Percentiles rank a stretch among this genome's conserved stretches.
Evolutionary conservation across 2,329 filamentous ascomycete species (phyloP).

Genomic region (Ascochyta koolunga): DNA sequence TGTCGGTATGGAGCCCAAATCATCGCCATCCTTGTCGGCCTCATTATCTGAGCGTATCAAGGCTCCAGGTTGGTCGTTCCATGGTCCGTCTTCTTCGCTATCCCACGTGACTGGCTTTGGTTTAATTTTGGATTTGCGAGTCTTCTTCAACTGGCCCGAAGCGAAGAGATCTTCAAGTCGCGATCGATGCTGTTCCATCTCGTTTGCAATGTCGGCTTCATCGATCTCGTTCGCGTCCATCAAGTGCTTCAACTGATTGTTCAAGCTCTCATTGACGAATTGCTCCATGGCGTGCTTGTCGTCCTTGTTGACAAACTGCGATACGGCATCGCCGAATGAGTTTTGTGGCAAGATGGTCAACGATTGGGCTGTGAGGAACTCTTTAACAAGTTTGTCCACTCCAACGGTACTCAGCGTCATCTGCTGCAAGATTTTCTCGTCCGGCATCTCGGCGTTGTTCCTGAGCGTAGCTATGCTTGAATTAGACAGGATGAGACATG

Average conservation of each 20-base stretch:
- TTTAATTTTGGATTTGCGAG: conserved; percentile 66
- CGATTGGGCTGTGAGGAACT: conserved; percentile 85
- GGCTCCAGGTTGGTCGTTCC: conserved; percentile 79
- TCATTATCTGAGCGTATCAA: conserved; percentile 60
- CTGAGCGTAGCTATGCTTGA: conserved; percentile 50
- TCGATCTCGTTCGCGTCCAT: conserved; percentile 65
- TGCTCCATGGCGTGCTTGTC: conserved; percentile 84
- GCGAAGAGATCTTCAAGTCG: conserved; percentile 74
- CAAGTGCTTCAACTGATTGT: conserved; percentile 52
- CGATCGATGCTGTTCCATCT: conserved; percentile 74
- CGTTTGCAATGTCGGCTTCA: conserved; percentile 71
- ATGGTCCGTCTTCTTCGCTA: conserved; percentile 83
- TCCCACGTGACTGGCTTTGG: conserved; percentile 84
- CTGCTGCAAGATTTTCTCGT: conserved; percentile 66
- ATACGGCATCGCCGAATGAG: conserved; percentile 89
- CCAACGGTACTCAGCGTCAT: conserved; percentile 77
- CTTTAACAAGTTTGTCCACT: conserved; percentile 85
- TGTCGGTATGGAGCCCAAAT: conserved; percentile 37
- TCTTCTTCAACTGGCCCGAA: conserved; percentile 65
- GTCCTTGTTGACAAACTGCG: conserved; percentile 91
- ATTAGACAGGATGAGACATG: conserved; percentile 24
- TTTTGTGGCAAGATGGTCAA: conserved; percentile 93
- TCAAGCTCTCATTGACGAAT: conserved; percentile 54
- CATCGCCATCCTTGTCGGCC: conserved; percentile 51
- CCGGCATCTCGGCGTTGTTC: conserved; percentile 64